Percentiles rank a stretch among this genome's conserved stretches.
Evolutionary conservation across 1,139 yeast species (phyloP).

Genomic region (Magnusiomyces sp.): DNA sequence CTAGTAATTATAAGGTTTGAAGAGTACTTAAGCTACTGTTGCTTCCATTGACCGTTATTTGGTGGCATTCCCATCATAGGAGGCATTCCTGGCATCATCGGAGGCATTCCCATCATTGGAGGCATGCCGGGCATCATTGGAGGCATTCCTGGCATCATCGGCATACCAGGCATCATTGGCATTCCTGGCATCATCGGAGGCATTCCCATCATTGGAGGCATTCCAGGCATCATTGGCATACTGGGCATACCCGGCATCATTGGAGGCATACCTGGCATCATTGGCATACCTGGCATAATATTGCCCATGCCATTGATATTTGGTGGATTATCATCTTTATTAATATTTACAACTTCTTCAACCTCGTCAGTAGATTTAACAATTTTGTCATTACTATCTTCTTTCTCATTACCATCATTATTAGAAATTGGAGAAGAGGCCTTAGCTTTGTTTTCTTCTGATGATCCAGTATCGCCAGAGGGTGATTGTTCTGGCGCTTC

Average conservation of each 20-base stretch:
- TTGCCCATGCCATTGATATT: constrained; percentile 6
- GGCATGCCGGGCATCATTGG: background rate
- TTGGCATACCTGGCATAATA: constrained; percentile 8
- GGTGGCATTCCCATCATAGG: background rate
- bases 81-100: constrained; percentile 1
- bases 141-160: constrained; percentile 19
- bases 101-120: background rate
- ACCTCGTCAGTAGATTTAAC: constrained; percentile 2
- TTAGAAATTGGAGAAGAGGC: background rate
- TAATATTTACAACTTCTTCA: constrained; percentile 10
- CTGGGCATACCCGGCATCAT: background rate
- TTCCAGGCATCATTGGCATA: background rate
- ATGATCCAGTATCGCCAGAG: background rate
- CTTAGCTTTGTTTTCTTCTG: background rate
- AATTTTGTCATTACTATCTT: constrained; percentile 5
- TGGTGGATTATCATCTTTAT: constrained; percentile 6
- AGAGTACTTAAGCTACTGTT: background rate
- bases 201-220: background rate
- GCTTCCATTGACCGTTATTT: background rate
- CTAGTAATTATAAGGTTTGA: background rate
- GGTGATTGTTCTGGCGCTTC: no score
- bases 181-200: constrained; percentile 1
- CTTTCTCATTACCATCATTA: background rate
- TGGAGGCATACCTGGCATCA: constrained; percentile 8
- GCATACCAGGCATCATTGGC: constrained; percentile 6